Evolutionary conservation across 108 stramenopile species (phyloP), one percentile per base, ranked within the genome.

Genomic region (Phaeodactylum tricornutum): DNA sequence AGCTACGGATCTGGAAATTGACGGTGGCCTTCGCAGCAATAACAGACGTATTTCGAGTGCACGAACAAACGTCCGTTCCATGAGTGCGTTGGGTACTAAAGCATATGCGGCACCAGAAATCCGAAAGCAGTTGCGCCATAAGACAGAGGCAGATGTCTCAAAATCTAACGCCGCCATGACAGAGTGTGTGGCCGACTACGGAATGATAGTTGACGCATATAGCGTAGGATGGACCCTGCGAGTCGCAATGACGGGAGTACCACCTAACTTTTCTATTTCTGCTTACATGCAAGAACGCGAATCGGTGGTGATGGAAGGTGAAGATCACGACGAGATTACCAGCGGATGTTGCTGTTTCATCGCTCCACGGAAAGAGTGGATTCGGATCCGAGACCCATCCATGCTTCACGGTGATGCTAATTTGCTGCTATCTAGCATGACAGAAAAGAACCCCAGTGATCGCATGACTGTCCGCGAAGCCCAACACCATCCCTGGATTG

Each of bases 71-170:
- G 50, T 73, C 26, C 47, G 70, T 15, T 68, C 71, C 2, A 73
- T 81, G 74, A 78, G 76, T 60, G 84, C 89, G 0, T 48, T 92
- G 21, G 89, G 89, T 20, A 84, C 77, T 11, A 64, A 77, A 44
- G 70, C 67, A 1, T 92, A 84, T 37, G 84, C 81, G 3, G 89
- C 89, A n/a, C 89, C 89, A 17, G 89, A 92, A 62, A 85, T 81
- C 22, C 52, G 69, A 29, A 47, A 70, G 25, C 52, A 71, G 26
- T 62, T 81, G 4, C 50, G 71, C 1, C 60, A 64, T 23, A 68
- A 78, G 46, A 66, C 61, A 1, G 40, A 38, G 4, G 74, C 64
- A 31, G 73, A 73, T 47, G 12, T 62, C 19, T 59, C 57, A 23
- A 72, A 72, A 36, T 25, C 54, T 5, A 65, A 68, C 36, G 77